Base-by-base conservation (phyloP, 345 rosid species). In the Lepidium sativum region DNA sequence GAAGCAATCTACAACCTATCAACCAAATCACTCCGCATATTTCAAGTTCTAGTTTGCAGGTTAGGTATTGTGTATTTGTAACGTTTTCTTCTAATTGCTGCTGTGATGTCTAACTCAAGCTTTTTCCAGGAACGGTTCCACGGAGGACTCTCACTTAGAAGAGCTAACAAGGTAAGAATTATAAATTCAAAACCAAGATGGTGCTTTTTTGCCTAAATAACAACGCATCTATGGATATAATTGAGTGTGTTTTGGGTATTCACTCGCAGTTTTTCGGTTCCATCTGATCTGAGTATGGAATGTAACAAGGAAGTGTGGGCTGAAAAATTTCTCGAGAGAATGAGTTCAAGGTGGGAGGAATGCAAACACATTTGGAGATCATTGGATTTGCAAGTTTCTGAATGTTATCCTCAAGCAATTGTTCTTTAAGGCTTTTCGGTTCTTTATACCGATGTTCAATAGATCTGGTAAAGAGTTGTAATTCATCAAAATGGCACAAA, bases 371-470 rank as follows among this genome's bases (percentile, higher is more conserved):
- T 69, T 60, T 87, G 97, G 96, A 79, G 72, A 60, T 60, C 84
- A 7, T 40, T 92, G 71, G 69, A 77, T 59, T 62, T 92, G 88
- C 86, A 89, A 77, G 96, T 92, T 9, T 73, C 65, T 35, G 96
- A 87, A 77, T 87, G 92, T 73, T 81, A 84, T 65, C 92, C 95
- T 18, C 96, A 92, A 57, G 92, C 96, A 60, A 89, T 89, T 51
- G 96, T 81, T 29, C 76, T 89, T 37, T 89, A 83, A 65, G 29
- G 17, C 37, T 50, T 63, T 1, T 17, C 27, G 1, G 3, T 14
- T 6, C 25, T 35, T 14, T 8, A 33, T 8, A 49, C 7, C 29
- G 8, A 33, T 25, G 43, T 41, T 27, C 9, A 29, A 9, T 8
- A 27, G 15, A 48, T 20, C 38, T 68, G 2, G 15, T 47, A 67